These are phyloP conservation scores for Ramaria sp. DNA, from an alignment of 768 basidiomycete genomes.

Conservation along the genomic window DNA sequence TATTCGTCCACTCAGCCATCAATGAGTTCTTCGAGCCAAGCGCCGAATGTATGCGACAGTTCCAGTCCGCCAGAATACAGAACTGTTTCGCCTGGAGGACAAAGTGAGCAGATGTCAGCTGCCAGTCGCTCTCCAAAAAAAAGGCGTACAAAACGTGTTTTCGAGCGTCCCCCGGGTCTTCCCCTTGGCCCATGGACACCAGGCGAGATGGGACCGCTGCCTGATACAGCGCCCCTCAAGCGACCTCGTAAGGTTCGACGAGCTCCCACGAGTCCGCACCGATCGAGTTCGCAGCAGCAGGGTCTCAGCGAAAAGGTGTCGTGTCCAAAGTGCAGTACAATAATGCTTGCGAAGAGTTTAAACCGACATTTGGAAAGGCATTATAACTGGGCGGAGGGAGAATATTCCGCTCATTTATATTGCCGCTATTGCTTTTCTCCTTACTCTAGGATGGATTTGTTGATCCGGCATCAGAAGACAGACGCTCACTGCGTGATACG, in stretches of 20 bases:
- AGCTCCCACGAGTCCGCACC: neutral
- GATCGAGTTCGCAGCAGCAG: neutral
- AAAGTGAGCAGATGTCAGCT: neutral
- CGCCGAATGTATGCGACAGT: too few species aligned
- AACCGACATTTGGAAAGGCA: slow-evolving; percentile 1
- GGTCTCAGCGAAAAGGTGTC: neutral
- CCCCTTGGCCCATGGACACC: slow-evolving; percentile 3
- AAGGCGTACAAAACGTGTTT: neutral
- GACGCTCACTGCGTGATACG: slow-evolving; percentile 1
- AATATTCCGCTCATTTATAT: neutral
- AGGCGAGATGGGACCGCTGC: neutral
- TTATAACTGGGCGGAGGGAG: neutral
- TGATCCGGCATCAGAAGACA: neutral
- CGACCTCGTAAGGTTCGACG: neutral
- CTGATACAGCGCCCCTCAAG: neutral
- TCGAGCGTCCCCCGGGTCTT: slow-evolving; percentile 1
- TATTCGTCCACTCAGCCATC: too few species aligned
- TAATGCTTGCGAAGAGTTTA: neutral
- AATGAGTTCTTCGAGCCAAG: too few species aligned
- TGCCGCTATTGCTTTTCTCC: slow-evolving; percentile 1
- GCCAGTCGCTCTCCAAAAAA: neutral
- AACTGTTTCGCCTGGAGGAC: too few species aligned
- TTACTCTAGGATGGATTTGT: neutral
- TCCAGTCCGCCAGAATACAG: too few species aligned
- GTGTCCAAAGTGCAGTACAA: neutral